These are phyloP conservation scores for Ogataea paradorogensis DNA, from an alignment of 805 yeast genomes.

Conservation along the genomic window DNA sequence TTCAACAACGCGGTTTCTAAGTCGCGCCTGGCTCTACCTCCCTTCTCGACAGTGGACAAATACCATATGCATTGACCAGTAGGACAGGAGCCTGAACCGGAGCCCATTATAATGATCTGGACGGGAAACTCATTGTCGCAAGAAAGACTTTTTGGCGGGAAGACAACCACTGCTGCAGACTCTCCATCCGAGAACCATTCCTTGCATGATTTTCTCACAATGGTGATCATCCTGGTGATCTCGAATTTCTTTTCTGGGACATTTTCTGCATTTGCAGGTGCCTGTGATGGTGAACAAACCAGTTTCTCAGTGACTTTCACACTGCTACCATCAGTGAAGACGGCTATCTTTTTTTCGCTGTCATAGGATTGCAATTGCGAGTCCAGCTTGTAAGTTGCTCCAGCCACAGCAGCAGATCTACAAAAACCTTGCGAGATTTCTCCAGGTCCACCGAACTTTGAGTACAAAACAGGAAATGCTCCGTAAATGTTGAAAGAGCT, in stretches of 20 bases:
- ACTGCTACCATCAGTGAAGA: slow-evolving; percentile 69
- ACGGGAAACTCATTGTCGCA: slow-evolving; percentile 68
- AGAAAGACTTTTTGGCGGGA: slow-evolving; percentile 81
- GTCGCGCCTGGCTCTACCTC: slow-evolving; percentile 68
- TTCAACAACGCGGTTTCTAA: slow-evolving; percentile 76
- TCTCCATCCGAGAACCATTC: slow-evolving; percentile 92
- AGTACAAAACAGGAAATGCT: slow-evolving; percentile 85
- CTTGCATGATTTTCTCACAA: slow-evolving; percentile 80
- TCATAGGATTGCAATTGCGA: slow-evolving; percentile 66
- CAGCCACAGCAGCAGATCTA: slow-evolving; percentile 97
- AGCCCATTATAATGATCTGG: slow-evolving; percentile 83
- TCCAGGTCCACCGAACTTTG: slow-evolving; percentile 95
- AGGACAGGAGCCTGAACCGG: slow-evolving; percentile 86
- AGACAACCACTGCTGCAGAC: slow-evolving; percentile 81
- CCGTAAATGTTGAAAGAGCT: slow-evolving; percentile 90
- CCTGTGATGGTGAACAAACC: slow-evolving; percentile 71
- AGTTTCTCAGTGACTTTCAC: slow-evolving; percentile 78
- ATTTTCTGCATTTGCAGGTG: slow-evolving; percentile 41
- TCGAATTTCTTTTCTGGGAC: slow-evolving; percentile 48
- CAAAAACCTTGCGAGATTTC: slow-evolving; percentile 96
- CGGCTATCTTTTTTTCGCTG: slow-evolving; percentile 61
- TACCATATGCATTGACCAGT: slow-evolving; percentile 89
- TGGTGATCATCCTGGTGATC: slow-evolving; percentile 72
- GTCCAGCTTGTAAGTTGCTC: slow-evolving; percentile 85
- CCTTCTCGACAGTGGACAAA: slow-evolving; percentile 71